Base-by-base conservation (phyloP, 495 filamentous ascomycete species). In the Thermothielavioides terrestris region DNA sequence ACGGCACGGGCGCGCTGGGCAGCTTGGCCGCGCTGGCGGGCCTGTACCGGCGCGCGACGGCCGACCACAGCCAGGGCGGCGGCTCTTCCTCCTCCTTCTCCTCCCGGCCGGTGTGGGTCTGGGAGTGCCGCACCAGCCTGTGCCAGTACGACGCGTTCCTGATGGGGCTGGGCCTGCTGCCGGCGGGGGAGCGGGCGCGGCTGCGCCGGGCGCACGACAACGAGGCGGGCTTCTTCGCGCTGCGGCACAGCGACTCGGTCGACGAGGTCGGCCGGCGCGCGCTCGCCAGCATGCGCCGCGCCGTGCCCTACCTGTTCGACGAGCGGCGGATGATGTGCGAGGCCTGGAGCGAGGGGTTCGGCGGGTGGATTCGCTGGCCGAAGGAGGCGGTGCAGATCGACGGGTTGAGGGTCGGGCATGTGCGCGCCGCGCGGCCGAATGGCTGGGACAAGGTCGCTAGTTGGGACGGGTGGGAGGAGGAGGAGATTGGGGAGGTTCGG, bases 201-300 rank as follows among this genome's bases (percentile, higher is more conserved):
- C 64, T 89, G 30, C 69, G 77, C 26, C 61, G 65, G 20, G 67
- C 65, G 30, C 77, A 31, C 14, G 26, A 39, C 6, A 21, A 81
- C 52, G 75, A 76, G 25, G 53, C 65, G 1, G 77, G 77, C 5
- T 85, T 87, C 63, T 82, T 86, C 54, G 66, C 69, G 28, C 63
- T 90, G 50, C 70, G 82, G 18, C 83, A 89, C 60, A 72, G 71
- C 42, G 82, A 87, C 60, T 84, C 79, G 39, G 85, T 88, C 1
- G 84, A 89, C 55, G 80, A 83, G 41, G 80, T 89, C 35, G 81
- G 82, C 22, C 76, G 74, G 40, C 73, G 78, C 20, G 84, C 85
- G 22, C 61, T 88, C 59, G 72, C 67, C 51, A 78, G 77, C 22
- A 77, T 88, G 76, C 77, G 74, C 54, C 55, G 64, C 30, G 64